Evolutionary conservation across 2,329 filamentous ascomycete species (phyloP).

Genomic region (Arthrinium puccinioides): DNA sequence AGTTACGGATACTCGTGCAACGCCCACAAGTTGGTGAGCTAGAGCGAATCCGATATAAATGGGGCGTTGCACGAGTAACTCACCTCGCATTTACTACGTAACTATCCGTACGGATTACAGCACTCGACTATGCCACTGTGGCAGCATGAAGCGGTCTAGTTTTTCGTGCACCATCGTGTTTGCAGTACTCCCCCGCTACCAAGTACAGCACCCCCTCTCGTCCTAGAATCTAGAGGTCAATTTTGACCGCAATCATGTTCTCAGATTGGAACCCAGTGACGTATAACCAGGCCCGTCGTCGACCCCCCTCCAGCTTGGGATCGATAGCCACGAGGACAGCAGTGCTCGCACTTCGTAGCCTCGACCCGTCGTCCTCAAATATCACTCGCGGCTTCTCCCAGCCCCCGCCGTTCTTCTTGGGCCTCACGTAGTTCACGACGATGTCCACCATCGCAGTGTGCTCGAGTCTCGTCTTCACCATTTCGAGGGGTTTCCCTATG

Average conservation of each 20-base stretch:
- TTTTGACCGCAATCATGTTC: slow-evolving; percentile 6
- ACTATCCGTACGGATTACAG: too few species aligned
- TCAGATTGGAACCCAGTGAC: slow-evolving; percentile 42
- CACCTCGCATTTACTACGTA: too few species aligned
- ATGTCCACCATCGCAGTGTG: slow-evolving; percentile 31
- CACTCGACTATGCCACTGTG: too few species aligned
- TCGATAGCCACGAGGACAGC: slow-evolving; percentile 47
- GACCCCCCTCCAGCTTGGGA: slow-evolving; percentile 31
- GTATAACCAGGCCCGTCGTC: slow-evolving; percentile 48
- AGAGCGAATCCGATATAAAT: too few species aligned
- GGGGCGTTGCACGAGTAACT: too few species aligned
- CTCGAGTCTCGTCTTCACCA: neutral
- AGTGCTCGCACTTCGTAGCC: slow-evolving; percentile 40
- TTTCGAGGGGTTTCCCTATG: slow-evolving; percentile 27
- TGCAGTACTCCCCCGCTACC: too few species aligned
- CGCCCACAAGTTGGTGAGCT: too few species aligned
- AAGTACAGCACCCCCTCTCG: too few species aligned
- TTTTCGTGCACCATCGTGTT: too few species aligned
- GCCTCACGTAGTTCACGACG: slow-evolving; percentile 38
- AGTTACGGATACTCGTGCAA: too few species aligned
- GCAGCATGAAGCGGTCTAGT: too few species aligned
- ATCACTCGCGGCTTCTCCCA: slow-evolving; percentile 42
- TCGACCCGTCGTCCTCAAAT: slow-evolving; percentile 49
- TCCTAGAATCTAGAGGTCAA: slow-evolving; percentile 4
- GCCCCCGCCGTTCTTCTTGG: too few species aligned